Evolutionary conservation across 2,329 filamentous ascomycete genomes (phyloP).

Genomic region (Grosmannia serpens): DNA sequence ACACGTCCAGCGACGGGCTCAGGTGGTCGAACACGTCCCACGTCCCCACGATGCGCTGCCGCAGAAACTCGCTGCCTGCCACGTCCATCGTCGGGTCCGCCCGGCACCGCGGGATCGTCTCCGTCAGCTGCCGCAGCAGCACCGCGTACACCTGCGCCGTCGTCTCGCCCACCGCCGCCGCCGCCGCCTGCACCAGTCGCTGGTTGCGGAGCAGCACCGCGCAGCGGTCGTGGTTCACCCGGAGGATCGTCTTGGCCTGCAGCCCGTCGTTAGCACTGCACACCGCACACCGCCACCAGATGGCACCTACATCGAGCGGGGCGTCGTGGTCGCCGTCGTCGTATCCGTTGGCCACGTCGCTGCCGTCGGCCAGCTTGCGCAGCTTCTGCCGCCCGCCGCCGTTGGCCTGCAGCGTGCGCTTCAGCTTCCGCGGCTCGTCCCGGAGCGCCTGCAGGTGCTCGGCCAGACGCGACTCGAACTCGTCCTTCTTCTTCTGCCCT

Average conservation of each 20-base stretch:
- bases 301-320: conserved; percentile 37
- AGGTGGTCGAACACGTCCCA: conserved; percentile 45
- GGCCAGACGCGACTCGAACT: conserved; percentile 45
- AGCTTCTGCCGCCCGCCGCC: conserved; percentile 34
- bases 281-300: neutral
- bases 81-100: conserved; percentile 40
- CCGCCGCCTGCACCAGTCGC: conserved; percentile 60
- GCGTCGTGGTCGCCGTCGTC: conserved; percentile 29
- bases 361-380: conserved; percentile 43
- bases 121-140: conserved; percentile 59
- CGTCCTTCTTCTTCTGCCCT: conserved; percentile 54
- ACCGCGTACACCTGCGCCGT: conserved; percentile 71
- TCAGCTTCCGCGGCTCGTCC: conserved; percentile 38
- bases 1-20: conserved; percentile 39
- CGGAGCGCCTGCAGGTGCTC: conserved; percentile 41
- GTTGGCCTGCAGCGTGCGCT: conserved; percentile 36
- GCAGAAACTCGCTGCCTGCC: conserved; percentile 22
- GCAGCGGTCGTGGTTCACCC: conserved; percentile 77
- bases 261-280: conserved; percentile 14
- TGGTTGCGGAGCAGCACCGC: conserved; percentile 72
- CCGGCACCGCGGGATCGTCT: conserved; percentile 56
- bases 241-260: conserved; percentile 61
- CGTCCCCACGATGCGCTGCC: conserved; percentile 33
- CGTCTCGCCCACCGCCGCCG: conserved; percentile 56
- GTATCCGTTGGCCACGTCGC: conserved; percentile 25